Evolutionary conservation across 179 eudicot genomes (phyloP).

Genomic region (Silene vulgaris): DNA sequence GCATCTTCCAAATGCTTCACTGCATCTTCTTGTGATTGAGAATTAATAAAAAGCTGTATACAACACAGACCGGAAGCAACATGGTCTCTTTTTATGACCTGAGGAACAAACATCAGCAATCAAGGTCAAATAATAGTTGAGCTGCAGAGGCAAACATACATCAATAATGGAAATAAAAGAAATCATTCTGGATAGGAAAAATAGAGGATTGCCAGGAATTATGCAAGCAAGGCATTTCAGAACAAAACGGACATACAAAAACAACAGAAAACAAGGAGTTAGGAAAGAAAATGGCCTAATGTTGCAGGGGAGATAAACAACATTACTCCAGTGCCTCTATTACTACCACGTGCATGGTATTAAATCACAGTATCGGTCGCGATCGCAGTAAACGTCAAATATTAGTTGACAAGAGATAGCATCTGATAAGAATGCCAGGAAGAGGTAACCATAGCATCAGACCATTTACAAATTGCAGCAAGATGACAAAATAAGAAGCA

Average conservation of each 20-base stretch:
- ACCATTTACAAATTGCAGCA: not conserved
- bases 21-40: constrained; percentile 80
- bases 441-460: constrained; percentile 11
- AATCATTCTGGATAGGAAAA: not conserved
- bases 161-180: not conserved
- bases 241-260: not conserved
- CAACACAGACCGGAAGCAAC: constrained; percentile 99
- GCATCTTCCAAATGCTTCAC: constrained; percentile 87
- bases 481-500: constrained; percentile 5
- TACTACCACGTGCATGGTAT: not conserved
- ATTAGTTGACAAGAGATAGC: constrained; percentile 5
- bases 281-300: not conserved
- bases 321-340: not conserved
- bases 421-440: constrained; percentile 1
- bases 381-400: not conserved
- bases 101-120: constrained; percentile 26
- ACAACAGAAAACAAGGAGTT: not conserved
- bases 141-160: not conserved
- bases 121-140: constrained; percentile 9
- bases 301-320: not conserved
- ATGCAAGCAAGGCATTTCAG: not conserved
- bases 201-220: not conserved
- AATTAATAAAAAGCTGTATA: constrained; percentile 90
- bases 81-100: constrained; percentile 91
- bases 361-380: not conserved